Evolutionary conservation across 192 early-diverging fungal species (phyloP).

Genomic region (Pilaira anomala): DNA sequence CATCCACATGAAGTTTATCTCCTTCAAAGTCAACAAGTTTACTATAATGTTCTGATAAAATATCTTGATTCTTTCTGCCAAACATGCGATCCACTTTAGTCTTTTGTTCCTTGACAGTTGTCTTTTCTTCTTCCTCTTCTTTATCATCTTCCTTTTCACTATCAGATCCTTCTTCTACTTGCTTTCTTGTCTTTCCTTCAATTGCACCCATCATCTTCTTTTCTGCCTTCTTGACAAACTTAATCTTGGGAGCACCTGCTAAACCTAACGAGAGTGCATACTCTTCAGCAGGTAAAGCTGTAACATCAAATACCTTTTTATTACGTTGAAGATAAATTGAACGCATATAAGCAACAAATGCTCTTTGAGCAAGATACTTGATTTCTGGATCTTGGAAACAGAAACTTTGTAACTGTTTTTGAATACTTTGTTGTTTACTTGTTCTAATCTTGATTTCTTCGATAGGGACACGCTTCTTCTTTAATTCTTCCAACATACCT

Average conservation of each 20-base stretch:
- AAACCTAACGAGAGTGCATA: conserved; percentile 91
- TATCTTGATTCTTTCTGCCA: conserved; percentile 83
- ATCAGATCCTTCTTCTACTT: conserved; percentile 25
- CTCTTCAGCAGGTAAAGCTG: conserved; percentile 79
- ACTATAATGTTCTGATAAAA: conserved; percentile 89
- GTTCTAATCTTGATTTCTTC: conserved; percentile 86
- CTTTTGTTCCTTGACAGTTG: conserved; percentile 40
- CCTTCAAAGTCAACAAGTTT: conserved; percentile 70
- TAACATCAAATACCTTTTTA: conserved; percentile 88
- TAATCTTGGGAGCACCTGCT: conserved; percentile 92
- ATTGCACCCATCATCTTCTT: conserved; percentile 28
- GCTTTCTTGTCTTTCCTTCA: conserved; percentile 33
- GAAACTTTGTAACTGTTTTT: conserved; percentile 81
- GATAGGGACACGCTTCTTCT: conserved; percentile 79
- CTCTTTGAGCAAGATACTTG: conserved; percentile 95
- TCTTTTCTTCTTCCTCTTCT: conserved; percentile 39
- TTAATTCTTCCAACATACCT: conserved; percentile 73
- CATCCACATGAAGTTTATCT: conserved; percentile 33
- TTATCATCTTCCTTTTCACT: conserved; percentile 37
- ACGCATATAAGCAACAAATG: conserved; percentile 93
- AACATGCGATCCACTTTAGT: conserved; percentile 94
- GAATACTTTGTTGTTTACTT: conserved; percentile 75
- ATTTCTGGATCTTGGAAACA: conserved; percentile 94
- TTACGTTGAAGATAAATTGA: conserved; percentile 89
- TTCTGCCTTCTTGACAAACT: conserved; percentile 67